phyloP scores from a whole-genome alignment of 2,329 filamentous ascomycete species.

The Dendryphion nanum region DNA sequence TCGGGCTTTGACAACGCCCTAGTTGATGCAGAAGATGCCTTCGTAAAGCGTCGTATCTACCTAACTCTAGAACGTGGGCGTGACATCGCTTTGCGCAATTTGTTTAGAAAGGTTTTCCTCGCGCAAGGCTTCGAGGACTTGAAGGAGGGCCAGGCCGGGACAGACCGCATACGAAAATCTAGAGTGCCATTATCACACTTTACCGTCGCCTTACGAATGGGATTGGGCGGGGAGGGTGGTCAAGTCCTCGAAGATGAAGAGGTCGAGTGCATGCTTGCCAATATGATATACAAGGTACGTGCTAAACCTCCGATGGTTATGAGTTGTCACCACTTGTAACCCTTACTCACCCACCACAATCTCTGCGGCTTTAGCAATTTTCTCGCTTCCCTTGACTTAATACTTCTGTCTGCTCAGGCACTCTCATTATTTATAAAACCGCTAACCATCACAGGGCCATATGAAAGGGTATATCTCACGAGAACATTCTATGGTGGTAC shows the following conservation, averaged over 20 bases:
- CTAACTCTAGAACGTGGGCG: constrained; percentile 88
- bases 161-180: constrained; percentile 64
- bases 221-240: constrained; percentile 55
- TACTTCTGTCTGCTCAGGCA: too few species aligned
- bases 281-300: constrained; percentile 95
- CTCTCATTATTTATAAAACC: too few species aligned
- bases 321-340: too few species aligned
- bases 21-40: constrained; percentile 80
- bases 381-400: too few species aligned
- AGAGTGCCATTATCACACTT: constrained; percentile 84
- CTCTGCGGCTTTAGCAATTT: too few species aligned
- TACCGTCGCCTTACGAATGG: constrained; percentile 75
- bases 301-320: too few species aligned
- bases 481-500: constrained; percentile 82
- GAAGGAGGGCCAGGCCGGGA: constrained; percentile 65
- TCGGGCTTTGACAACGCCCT: constrained; percentile 81
- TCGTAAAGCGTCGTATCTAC: constrained; percentile 90
- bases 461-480: constrained; percentile 99
- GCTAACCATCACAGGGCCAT: constrained; percentile 61
- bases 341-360: too few species aligned
- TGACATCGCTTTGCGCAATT: constrained; percentile 87
- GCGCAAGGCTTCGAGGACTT: constrained; percentile 73
- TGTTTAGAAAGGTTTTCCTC: constrained; percentile 88
- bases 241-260: constrained; percentile 79
- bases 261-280: constrained; percentile 90